Conservation (phyloP, 257 asterid species). For the Scutellaria baicalensis region DNA sequence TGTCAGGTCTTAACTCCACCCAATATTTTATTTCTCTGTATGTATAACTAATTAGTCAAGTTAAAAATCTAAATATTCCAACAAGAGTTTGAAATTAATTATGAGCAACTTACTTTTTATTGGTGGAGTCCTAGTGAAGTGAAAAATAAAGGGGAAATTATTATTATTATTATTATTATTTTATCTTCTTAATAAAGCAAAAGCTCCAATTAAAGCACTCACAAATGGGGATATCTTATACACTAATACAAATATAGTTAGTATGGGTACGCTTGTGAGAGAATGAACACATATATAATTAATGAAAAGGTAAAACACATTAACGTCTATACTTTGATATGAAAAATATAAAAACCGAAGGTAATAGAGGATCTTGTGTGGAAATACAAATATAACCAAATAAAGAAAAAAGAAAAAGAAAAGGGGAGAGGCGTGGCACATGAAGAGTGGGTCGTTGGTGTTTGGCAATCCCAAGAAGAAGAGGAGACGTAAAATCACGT, state of each 20-base stretch:
- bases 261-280: no score
- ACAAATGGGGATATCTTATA: no score
- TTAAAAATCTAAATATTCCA: neutral
- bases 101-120: neutral
- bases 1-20: neutral
- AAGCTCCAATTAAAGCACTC: slow-evolving; percentile 17
- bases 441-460: slow-evolving; percentile 4
- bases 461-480: slow-evolving; percentile 36
- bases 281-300: no score
- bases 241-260: no score
- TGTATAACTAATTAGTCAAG: neutral
- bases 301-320: no score
- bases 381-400: neutral
- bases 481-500: slow-evolving; percentile 28
- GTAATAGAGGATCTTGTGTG: no score
- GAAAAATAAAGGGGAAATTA: neutral
- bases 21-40: neutral
- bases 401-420: neutral
- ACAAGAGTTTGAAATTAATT: neutral
- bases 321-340: no score
- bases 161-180: no score
- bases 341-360: no score
- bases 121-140: neutral
- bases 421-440: slow-evolving; percentile 7
- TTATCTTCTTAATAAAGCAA: slow-evolving; percentile 16